phyloP scores from a whole-genome alignment of 2,329 filamentous ascomycete species.

The Triangularia verruculosa region DNA sequence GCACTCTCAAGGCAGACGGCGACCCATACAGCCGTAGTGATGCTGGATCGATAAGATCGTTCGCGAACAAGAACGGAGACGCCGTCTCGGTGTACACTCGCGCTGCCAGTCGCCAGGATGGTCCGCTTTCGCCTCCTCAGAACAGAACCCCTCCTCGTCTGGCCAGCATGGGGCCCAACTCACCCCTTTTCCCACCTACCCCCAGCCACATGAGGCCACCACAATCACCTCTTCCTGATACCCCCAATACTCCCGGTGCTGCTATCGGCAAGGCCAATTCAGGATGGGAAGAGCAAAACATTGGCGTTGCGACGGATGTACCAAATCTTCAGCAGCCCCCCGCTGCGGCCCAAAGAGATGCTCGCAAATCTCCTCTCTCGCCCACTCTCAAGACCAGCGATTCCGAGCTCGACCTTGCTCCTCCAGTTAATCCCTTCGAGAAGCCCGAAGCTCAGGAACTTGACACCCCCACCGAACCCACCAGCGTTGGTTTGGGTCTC shows the following conservation, averaged over 20 bases:
- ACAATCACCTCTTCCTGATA: conserved; percentile 4
- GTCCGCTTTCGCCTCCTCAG: conserved; percentile 30
- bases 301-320: conserved; percentile 5
- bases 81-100: conserved; percentile 47
- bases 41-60: conserved; percentile 53
- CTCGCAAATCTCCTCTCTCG: conserved; percentile 17
- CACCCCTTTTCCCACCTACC: conserved; percentile 36
- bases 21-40: conserved; percentile 79
- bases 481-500: conserved; percentile 23
- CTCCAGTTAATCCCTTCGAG: conserved; percentile 20
- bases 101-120: conserved; percentile 36
- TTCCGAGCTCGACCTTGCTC: conserved; percentile 18
- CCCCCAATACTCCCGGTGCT: conserved; percentile 8
- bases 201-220: conserved; percentile 22
- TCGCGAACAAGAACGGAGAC: conserved; percentile 38
- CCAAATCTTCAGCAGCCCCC: conserved; percentile 25
- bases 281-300: conserved; percentile 21
- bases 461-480: conserved; percentile 16
- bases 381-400: conserved; percentile 25
- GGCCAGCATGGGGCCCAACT: conserved; percentile 36
- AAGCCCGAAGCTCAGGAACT: conserved; percentile 23
- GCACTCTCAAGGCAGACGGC: conserved; percentile 68
- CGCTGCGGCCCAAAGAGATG: conserved; percentile 21
- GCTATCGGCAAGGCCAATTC: neutral
- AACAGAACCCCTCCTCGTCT: conserved; percentile 32